A percentile compares a stretch with the other conserved stretches of the same genome.
phyloP scores from a whole-genome alignment of 1,284 basidiomycete species.

The Tylopilus sp. region DNA sequence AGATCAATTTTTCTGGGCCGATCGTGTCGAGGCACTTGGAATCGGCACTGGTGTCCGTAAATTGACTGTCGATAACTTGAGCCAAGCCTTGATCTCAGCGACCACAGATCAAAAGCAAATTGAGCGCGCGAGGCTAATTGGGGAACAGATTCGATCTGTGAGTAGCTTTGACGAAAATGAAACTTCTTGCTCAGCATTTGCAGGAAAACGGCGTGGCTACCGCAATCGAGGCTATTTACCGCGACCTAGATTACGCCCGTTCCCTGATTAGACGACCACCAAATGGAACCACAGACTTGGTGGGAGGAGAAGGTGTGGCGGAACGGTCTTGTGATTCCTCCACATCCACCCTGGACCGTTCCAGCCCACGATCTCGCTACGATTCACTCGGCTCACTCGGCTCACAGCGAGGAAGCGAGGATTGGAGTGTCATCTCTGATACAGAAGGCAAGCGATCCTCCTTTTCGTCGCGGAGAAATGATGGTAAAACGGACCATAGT shows the following conservation, averaged over 20 bases:
- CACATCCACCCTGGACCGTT: slow-evolving; percentile 27
- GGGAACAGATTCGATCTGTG: slow-evolving; percentile 81
- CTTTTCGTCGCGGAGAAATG: slow-evolving; percentile 41
- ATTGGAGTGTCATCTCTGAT: slow-evolving; percentile 81
- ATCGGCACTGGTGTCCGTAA: slow-evolving; percentile 85
- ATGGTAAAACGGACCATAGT: slow-evolving; percentile 33
- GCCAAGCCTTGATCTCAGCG: slow-evolving; percentile 74
- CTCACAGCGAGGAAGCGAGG: slow-evolving; percentile 60
- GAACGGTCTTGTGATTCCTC: slow-evolving; percentile 27
- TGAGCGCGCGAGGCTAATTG: slow-evolving; percentile 75
- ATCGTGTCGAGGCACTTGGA: slow-evolving; percentile 89
- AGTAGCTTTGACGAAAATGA: slow-evolving; percentile 23
- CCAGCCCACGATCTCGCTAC: slow-evolving; percentile 47
- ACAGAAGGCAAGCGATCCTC: slow-evolving; percentile 57
- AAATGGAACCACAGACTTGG: slow-evolving; percentile 35
- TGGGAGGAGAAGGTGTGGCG: slow-evolving; percentile 43
- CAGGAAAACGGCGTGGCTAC: slow-evolving; percentile 87
- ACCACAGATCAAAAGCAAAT: slow-evolving; percentile 89
- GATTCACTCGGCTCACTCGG: slow-evolving; percentile 58
- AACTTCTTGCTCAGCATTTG: slow-evolving; percentile 10
- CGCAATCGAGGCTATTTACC: slow-evolving; percentile 89
- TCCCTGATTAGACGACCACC: slow-evolving; percentile 66
- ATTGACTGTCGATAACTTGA: slow-evolving; percentile 73
- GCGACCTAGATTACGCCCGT: slow-evolving; percentile 86
- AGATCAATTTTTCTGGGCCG: slow-evolving; percentile 96